phyloP scores from a whole-genome alignment of 202 grass and related monocot species.

The Hordeum pubiflorum region DNA sequence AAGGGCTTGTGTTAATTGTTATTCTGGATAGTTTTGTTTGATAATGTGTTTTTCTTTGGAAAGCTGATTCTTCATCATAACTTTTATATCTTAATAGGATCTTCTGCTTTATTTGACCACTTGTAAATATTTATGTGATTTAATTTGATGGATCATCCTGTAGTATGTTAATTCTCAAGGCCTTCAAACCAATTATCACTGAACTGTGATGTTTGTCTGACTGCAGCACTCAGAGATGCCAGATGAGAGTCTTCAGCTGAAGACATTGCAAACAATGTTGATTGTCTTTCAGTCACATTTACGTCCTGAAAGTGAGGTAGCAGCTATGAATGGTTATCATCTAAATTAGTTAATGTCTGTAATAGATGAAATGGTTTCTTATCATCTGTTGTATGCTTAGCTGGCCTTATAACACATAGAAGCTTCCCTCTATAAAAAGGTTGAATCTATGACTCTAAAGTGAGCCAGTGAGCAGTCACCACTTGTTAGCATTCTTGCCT shows the following conservation, averaged over 20 bases:
- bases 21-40: conserved; percentile 2
- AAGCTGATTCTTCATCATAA: neutral
- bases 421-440: conserved; percentile 9
- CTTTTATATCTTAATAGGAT: conserved; percentile 13
- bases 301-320: conserved; percentile 93
- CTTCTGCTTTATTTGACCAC: neutral
- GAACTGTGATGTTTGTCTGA: conserved; percentile 20
- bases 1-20: conserved; percentile 6
- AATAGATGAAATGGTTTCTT: conserved; percentile 13
- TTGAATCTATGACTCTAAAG: neutral
- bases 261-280: conserved; percentile 94
- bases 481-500: neutral
- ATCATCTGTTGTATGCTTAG: neutral
- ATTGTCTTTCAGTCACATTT: conserved; percentile 92
- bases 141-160: conserved; percentile 11
- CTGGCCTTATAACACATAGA: conserved; percentile 14
- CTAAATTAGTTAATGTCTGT: conserved; percentile 16
- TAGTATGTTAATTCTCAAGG: conserved; percentile 15
- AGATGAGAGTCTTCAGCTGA: conserved; percentile 91
- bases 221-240: conserved; percentile 84
- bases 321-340: conserved; percentile 12
- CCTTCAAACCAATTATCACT: conserved; percentile 19
- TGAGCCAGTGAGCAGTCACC: neutral
- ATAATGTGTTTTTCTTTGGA: conserved; percentile 3
- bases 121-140: neutral